phyloP scores from a whole-genome alignment of 2,329 filamentous ascomycete species.

The Grosmannia serpens region DNA sequence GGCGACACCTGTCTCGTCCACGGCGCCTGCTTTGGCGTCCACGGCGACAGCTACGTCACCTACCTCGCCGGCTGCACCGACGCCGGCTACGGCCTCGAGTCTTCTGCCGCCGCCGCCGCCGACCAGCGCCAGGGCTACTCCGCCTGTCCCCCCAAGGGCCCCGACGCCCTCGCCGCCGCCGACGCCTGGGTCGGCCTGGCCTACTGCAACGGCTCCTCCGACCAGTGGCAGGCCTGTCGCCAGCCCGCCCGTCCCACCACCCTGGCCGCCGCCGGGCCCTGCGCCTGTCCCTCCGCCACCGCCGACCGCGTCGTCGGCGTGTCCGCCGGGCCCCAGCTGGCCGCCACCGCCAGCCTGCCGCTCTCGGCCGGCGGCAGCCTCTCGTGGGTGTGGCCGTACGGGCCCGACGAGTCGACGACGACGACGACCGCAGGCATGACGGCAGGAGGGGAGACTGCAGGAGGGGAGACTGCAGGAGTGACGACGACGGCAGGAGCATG shows the following conservation, averaged over 20 bases:
- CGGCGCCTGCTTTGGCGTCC: slow-evolving; percentile 12
- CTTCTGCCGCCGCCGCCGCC: neutral
- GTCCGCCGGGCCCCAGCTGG: slow-evolving; percentile 14
- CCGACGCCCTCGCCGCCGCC: slow-evolving; percentile 1
- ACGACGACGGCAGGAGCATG: too few species aligned
- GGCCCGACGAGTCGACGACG: neutral
- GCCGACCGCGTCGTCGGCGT: slow-evolving; percentile 16
- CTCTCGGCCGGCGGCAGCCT: slow-evolving; percentile 15
- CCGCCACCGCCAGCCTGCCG: slow-evolving; percentile 18
- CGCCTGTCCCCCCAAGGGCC: slow-evolving; percentile 22
- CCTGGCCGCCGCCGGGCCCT: slow-evolving; percentile 15
- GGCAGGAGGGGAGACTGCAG: too few species aligned
- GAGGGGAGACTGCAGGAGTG: too few species aligned
- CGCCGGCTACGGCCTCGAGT: slow-evolving; percentile 15
- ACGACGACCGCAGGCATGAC: neutral
- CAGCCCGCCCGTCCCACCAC: slow-evolving; percentile 14
- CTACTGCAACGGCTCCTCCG: slow-evolving; percentile 21
- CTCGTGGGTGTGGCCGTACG: slow-evolving; percentile 9
- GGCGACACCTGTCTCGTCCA: slow-evolving; percentile 12
- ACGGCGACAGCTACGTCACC: slow-evolving; percentile 20
- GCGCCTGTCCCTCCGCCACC: slow-evolving; percentile 18
- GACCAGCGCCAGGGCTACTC: slow-evolving; percentile 6
- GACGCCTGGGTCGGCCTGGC: slow-evolving; percentile 23
- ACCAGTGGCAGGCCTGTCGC: slow-evolving; percentile 21
- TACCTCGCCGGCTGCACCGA: slow-evolving; percentile 28